These are phyloP conservation scores for bread wheat (Triticum aestivum) DNA, from an alignment of 176 grass and related monocot species.

Conservation along the genomic window IWGSC_CS_RefSeq_v2.1 NC_057804.1:610896611-610897110, in stretches of 20 bases:
- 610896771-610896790: slow-evolving; percentile 83
- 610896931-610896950: slow-evolving; percentile 65
- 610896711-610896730: slow-evolving; percentile 67
- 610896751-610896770: slow-evolving; percentile 60
- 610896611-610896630: slow-evolving; percentile 53
- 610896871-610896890: neutral
- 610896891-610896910: neutral
- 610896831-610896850: slow-evolving; percentile 77
- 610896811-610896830: slow-evolving; percentile 63
- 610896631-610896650: slow-evolving; percentile 80
- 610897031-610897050: slow-evolving; percentile 63
- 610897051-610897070: slow-evolving; percentile 60
- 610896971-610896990: slow-evolving; percentile 64
- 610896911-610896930: slow-evolving; percentile 30
- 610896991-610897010: slow-evolving; percentile 71
- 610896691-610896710: slow-evolving; percentile 63
- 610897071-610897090: slow-evolving; percentile 67
- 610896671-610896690: slow-evolving; percentile 63
- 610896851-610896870: slow-evolving; percentile 83
- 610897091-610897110: slow-evolving; percentile 64
- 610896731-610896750: slow-evolving; percentile 50
- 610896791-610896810: slow-evolving; percentile 62
- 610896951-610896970: slow-evolving; percentile 72
- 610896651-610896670: slow-evolving; percentile 59
- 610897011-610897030: slow-evolving; percentile 76